Conservation (phyloP, 352 stramenopile species). For the Phytophthora fragariae region DNA sequence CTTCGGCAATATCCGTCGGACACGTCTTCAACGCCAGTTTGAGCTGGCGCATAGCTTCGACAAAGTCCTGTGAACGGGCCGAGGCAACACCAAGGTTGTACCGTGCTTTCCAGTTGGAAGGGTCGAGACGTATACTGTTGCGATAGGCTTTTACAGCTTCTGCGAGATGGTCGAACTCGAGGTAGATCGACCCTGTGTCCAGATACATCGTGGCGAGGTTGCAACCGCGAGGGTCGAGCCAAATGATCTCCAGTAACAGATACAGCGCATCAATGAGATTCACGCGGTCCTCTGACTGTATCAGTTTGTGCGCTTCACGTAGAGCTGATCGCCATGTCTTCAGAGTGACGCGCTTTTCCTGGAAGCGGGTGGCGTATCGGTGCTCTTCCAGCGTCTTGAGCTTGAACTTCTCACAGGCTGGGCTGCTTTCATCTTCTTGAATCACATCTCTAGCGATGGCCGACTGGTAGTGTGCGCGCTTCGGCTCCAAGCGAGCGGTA, state of each 20-base stretch:
- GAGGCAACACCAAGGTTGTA: constrained; percentile 62
- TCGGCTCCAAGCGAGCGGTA: constrained; percentile 16
- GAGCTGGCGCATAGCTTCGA: constrained; percentile 55
- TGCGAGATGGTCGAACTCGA: constrained; percentile 56
- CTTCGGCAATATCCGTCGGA: constrained; percentile 21
- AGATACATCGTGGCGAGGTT: constrained; percentile 50
- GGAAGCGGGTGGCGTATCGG: constrained; percentile 58
- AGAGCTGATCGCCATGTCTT: constrained; percentile 50
- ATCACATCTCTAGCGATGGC: constrained; percentile 23
- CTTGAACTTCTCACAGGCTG: constrained; percentile 22
- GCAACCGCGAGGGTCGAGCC: constrained; percentile 42
- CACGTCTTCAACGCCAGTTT: constrained; percentile 36
- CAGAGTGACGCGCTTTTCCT: constrained; percentile 51
- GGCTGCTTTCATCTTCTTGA: constrained; percentile 7
- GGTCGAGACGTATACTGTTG: constrained; percentile 51
- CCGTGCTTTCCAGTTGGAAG: constrained; percentile 48
- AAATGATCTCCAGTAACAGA: constrained; percentile 64
- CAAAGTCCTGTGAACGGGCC: constrained; percentile 56
- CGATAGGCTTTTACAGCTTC: constrained; percentile 64
- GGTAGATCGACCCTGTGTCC: constrained; percentile 64
- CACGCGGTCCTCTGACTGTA: constrained; percentile 41
- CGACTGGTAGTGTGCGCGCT: constrained; percentile 22
- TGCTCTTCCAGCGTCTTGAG: constrained; percentile 70
- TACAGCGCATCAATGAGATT: constrained; percentile 60
- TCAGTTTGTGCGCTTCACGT: constrained; percentile 36